Evolutionary conservation across 1,139 yeast species (phyloP).

Genomic region (Groenewaldozyma auringiensis): DNA sequence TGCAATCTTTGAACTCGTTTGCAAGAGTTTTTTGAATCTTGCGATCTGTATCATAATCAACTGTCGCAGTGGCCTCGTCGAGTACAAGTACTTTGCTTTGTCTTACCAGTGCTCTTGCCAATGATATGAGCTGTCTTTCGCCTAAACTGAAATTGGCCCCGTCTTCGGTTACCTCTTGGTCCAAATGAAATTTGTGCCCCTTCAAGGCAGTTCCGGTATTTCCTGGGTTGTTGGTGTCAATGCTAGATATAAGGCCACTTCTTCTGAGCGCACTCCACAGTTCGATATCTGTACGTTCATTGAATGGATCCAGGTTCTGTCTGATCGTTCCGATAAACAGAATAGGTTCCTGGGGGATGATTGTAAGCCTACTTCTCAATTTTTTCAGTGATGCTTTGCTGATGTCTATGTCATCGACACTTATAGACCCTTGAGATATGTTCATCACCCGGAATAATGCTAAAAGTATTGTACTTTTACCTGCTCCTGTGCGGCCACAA

Average conservation of each 20-base stretch:
- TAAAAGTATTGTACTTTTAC: conserved; percentile 59
- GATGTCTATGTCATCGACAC: conserved; percentile 55
- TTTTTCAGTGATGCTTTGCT: conserved; percentile 46
- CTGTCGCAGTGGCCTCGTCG: conserved; percentile 84
- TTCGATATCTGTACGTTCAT: conserved; percentile 40
- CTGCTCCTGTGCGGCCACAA: conserved; percentile 75
- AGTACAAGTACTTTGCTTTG: conserved; percentile 57
- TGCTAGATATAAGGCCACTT: conserved; percentile 40
- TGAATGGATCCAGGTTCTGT: conserved; percentile 59
- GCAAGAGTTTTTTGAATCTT: conserved; percentile 59
- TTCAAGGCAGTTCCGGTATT: conserved; percentile 11
- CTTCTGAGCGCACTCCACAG: conserved; percentile 47
- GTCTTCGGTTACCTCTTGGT: conserved; percentile 59
- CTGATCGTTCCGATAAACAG: conserved; percentile 58
- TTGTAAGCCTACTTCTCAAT: conserved; percentile 49
- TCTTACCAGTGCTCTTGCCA: conserved; percentile 73
- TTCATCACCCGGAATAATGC: conserved; percentile 57
- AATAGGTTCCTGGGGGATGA: conserved; percentile 74
- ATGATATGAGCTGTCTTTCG: conserved; percentile 65
- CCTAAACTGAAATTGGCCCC: conserved; percentile 72
- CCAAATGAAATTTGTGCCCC: conserved; percentile 55
- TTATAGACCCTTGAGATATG: conserved; percentile 41
- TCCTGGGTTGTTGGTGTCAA: conserved; percentile 29
- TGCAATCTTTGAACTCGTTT: conserved; percentile 54
- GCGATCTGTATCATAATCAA: conserved; percentile 69